A percentile compares a stretch with the other conserved stretches of the same genome.
Conservation (phyloP, 495 filamentous ascomycete species). For the Xylaria flabelliformis region DNA sequence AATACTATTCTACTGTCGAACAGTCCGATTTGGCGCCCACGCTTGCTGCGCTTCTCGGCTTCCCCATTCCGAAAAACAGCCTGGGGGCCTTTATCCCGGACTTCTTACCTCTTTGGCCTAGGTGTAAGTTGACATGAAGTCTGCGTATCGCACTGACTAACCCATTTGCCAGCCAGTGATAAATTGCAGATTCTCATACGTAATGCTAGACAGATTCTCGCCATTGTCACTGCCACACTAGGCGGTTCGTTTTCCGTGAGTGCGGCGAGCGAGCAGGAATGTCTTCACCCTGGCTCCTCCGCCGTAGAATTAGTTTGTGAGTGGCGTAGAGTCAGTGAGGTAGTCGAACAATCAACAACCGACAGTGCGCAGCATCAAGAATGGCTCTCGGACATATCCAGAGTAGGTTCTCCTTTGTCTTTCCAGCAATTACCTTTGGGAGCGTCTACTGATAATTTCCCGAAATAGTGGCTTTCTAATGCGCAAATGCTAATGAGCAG, state of each 20-base stretch:
- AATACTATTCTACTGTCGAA: constrained; percentile 83
- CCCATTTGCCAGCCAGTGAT: constrained; percentile 53
- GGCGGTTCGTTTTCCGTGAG: constrained; percentile 60
- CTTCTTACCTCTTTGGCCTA: constrained; percentile 75
- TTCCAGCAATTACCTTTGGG: constrained; percentile 24
- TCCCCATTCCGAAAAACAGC: constrained; percentile 92
- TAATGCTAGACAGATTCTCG: constrained; percentile 81
- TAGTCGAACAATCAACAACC: constrained; percentile 28
- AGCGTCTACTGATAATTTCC: background rate
- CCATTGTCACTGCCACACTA: constrained; percentile 74
- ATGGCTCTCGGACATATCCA: constrained; percentile 39
- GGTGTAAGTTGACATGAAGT: constrained; percentile 51
- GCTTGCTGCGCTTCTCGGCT: constrained; percentile 82
- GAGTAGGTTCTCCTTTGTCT: constrained; percentile 30
- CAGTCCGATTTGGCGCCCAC: constrained; percentile 94
- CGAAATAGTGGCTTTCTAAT: constrained; percentile 63
- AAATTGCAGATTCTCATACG: constrained; percentile 68
- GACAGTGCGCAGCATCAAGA: constrained; percentile 30
- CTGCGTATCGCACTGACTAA: constrained; percentile 26
- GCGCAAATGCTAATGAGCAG: constrained; percentile 81
- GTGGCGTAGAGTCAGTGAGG: constrained; percentile 57
- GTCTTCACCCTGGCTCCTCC: constrained; percentile 49
- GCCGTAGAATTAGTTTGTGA: constrained; percentile 70
- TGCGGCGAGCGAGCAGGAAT: constrained; percentile 45
- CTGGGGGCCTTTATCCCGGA: constrained; percentile 85